Evolutionary conservation across 495 filamentous ascomycete genomes (phyloP).

Genomic region (Neurospora tetraspora): DNA sequence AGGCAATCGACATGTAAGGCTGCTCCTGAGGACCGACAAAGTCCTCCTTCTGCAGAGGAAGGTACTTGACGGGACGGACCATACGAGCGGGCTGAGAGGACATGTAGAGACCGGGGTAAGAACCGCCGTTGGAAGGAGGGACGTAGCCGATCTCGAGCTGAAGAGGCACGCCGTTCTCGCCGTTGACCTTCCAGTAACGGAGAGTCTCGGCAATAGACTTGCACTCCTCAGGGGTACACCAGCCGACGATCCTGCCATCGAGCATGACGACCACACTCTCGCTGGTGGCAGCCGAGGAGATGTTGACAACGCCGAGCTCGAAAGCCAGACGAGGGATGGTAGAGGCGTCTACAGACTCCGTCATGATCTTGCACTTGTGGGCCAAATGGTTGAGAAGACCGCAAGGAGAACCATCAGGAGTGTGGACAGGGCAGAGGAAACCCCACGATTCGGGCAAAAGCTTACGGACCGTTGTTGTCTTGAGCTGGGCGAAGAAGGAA

Average conservation of each 20-base stretch:
- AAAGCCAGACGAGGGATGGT: conserved; percentile 59
- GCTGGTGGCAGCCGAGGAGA: conserved; percentile 61
- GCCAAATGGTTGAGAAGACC: conserved; percentile 91
- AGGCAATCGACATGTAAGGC: conserved; percentile 96
- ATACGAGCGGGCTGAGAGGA: conserved; percentile 76
- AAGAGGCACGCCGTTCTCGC: conserved; percentile 69
- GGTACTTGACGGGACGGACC: conserved; percentile 85
- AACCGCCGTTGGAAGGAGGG: conserved; percentile 74
- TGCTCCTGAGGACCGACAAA: conserved; percentile 90
- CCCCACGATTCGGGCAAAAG: conserved; percentile 94
- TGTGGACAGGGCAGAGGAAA: conserved; percentile 95
- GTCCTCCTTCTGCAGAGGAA: conserved; percentile 74
- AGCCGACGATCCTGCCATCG: conserved; percentile 82
- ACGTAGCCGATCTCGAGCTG: conserved; percentile 88
- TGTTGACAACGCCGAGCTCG: conserved; percentile 64
- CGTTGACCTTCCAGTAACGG: conserved; percentile 91
- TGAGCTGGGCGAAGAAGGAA: conserved; percentile 95
- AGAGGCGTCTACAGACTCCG: conserved; percentile 57
- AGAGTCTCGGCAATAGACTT: conserved; percentile 70
- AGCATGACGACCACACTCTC: conserved; percentile 83
- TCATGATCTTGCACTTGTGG: conserved; percentile 88
- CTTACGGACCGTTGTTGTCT: conserved; percentile 94
- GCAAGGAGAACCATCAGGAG: conserved; percentile 90
- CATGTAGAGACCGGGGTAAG: conserved; percentile 94
- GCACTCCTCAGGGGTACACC: conserved; percentile 75